A percentile compares a stretch with the other conserved stretches of the same genome.
These are phyloP conservation scores for Podospora pseudopauciseta DNA, from an alignment of 495 filamentous ascomycete species.

Conservation along the genomic window DNA sequence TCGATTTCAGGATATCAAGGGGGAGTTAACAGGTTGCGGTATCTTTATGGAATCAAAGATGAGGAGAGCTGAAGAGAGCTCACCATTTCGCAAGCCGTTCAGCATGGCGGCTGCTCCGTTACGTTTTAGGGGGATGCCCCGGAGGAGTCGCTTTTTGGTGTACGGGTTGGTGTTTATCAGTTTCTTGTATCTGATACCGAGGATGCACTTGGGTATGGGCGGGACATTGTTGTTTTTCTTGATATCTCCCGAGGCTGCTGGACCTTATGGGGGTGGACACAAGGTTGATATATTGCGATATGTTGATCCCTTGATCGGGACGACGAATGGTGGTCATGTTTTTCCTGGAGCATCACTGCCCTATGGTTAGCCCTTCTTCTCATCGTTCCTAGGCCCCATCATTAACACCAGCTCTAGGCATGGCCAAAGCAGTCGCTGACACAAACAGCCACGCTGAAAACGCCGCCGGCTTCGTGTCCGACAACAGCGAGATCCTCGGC, in stretches of 20 bases:
- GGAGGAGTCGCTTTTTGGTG: constrained; percentile 35
- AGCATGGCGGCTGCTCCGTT: constrained; percentile 25
- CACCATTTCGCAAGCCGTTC: constrained; percentile 23
- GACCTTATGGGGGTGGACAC: constrained; percentile 15
- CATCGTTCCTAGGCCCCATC: neutral
- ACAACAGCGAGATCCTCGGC: constrained; percentile 47
- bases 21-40: neutral
- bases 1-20: neutral
- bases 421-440: constrained; percentile 71
- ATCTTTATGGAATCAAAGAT: neutral
- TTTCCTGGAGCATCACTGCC: constrained; percentile 69
- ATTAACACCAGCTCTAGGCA: constrained; percentile 34
- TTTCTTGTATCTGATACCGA: constrained; percentile 30
- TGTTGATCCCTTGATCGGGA: constrained; percentile 59
- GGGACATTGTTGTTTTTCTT: constrained; percentile 21
- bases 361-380: constrained; percentile 47
- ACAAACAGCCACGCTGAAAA: constrained; percentile 52
- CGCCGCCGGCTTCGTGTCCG: constrained; percentile 64
- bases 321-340: constrained; percentile 64
- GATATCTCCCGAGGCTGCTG: constrained; percentile 27
- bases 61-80: neutral
- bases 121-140: constrained; percentile 34
- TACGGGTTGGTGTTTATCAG: constrained; percentile 29
- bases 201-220: constrained; percentile 21
- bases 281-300: constrained; percentile 36